phyloP scores from a whole-genome alignment of 2,329 filamentous ascomycete species.

The Ilyonectria mors-panacis region DNA sequence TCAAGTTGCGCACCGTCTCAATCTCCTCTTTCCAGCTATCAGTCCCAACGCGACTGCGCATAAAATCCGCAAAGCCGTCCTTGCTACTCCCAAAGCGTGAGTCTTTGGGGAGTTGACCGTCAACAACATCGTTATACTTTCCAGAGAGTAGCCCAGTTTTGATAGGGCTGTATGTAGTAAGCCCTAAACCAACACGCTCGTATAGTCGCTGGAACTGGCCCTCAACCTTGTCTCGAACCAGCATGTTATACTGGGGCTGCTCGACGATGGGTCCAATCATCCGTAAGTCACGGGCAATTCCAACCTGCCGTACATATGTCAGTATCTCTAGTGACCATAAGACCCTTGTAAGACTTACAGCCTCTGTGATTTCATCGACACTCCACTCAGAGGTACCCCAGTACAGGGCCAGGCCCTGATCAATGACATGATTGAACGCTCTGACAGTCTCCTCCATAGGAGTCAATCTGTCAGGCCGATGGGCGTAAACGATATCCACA shows the following conservation, averaged over 20 bases:
- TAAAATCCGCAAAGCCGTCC: constrained; percentile 69
- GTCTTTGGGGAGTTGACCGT: constrained; percentile 64
- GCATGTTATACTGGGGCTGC: constrained; percentile 78
- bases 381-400: constrained; percentile 76
- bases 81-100: constrained; percentile 71
- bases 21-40: constrained; percentile 68
- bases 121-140: constrained; percentile 73
- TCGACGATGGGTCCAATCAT: constrained; percentile 76
- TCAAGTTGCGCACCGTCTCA: constrained; percentile 60
- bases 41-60: constrained; percentile 59
- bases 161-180: constrained; percentile 74
- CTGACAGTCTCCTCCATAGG: constrained; percentile 80
- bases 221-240: constrained; percentile 73
- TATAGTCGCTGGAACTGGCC: constrained; percentile 75
- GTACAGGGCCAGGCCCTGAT: constrained; percentile 77
- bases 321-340: not conserved
- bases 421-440: constrained; percentile 79
- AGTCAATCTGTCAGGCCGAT: constrained; percentile 76
- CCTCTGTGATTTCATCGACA: constrained; percentile 76
- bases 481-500: constrained; percentile 79
- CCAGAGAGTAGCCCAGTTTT: constrained; percentile 71
- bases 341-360: constrained; percentile 50
- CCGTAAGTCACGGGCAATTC: constrained; percentile 69
- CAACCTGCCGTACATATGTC: constrained; percentile 55
- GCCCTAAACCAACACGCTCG: constrained; percentile 68